phyloP scores from a whole-genome alignment of 306 rosid genomes.

The Argentina anserina region DNA sequence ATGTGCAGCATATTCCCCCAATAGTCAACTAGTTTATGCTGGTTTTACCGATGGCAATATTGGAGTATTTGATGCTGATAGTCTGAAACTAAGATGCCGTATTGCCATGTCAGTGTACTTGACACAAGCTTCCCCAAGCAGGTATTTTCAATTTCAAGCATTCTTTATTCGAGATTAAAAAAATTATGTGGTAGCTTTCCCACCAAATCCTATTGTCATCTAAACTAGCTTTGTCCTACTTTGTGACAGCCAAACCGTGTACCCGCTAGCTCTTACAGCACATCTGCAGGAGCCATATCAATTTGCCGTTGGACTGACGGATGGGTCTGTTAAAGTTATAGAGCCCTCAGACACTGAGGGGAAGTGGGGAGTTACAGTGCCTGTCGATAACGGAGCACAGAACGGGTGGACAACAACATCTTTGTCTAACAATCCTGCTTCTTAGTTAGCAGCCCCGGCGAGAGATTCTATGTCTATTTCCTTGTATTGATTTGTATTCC shows the following conservation, averaged over 20 bases:
- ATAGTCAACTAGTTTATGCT: constrained; percentile 58
- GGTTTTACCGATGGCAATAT: constrained; percentile 51
- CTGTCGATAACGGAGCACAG: constrained; percentile 48
- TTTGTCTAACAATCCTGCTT: constrained; percentile 15
- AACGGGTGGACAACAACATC: constrained; percentile 32
- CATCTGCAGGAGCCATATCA: constrained; percentile 61
- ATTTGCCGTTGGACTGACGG: constrained; percentile 57
- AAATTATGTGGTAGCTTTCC: background rate
- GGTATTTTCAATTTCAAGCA: background rate
- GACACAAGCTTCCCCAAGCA: constrained; percentile 39
- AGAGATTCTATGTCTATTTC: background rate
- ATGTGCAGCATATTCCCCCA: constrained; percentile 53
- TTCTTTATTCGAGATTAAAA: background rate
- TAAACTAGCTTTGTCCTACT: constrained; percentile 2
- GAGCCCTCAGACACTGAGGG: constrained; percentile 63
- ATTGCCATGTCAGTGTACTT: constrained; percentile 53
- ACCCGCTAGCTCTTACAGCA: constrained; percentile 55
- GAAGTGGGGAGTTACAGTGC: constrained; percentile 55
- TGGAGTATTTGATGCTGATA: constrained; percentile 69
- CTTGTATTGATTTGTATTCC: constrained; percentile 8
- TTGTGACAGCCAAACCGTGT: constrained; percentile 44
- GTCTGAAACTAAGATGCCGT: constrained; percentile 63
- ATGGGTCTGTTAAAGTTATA: constrained; percentile 65
- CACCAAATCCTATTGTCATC: background rate
- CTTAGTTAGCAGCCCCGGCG: background rate